Conservation (phyloP, 768 basidiomycete genomes). For the Pholiota molesta region DNA sequence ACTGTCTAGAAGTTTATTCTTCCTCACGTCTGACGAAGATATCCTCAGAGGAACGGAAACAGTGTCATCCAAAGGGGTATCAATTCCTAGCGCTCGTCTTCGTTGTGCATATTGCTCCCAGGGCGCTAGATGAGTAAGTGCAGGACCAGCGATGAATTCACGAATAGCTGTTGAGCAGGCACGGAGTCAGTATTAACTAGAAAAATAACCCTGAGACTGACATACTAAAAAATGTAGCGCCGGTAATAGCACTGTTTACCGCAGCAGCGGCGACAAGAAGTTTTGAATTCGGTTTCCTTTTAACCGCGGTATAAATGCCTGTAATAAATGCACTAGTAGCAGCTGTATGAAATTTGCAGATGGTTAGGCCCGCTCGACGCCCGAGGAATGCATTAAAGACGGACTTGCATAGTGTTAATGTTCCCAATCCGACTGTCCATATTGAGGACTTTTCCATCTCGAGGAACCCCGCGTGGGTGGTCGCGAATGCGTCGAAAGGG, state of each 20-base stretch:
- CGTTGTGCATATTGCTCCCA: constrained; percentile 52
- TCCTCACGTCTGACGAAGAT: constrained; percentile 58
- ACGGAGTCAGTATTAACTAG: constrained; percentile 3
- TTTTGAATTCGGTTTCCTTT: constrained; percentile 47
- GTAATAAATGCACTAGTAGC: constrained; percentile 54
- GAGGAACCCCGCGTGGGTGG: constrained; percentile 1
- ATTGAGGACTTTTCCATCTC: constrained; percentile 35
- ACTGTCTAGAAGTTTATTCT: constrained; percentile 67
- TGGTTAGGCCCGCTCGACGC: constrained; percentile 29
- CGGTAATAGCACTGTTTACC: constrained; percentile 71
- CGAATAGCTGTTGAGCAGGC: constrained; percentile 54
- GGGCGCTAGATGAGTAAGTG: constrained; percentile 48
- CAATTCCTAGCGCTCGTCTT: constrained; percentile 32
- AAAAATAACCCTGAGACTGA: constrained; percentile 9
- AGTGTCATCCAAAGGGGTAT: constrained; percentile 11
- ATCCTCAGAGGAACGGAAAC: constrained; percentile 18
- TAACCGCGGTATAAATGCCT: constrained; percentile 47
- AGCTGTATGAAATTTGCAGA: constrained; percentile 42
- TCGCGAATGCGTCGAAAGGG: not conserved
- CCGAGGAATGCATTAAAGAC: constrained; percentile 40
- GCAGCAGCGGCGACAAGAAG: constrained; percentile 61
- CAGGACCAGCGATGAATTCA: constrained; percentile 75
- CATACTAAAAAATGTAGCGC: constrained; percentile 81
- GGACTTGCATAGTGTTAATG: constrained; percentile 80
- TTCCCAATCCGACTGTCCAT: constrained; percentile 56